Conservation (phyloP, 2,329 filamentous ascomycete genomes). For the Aspergillus proliferans region DNA sequence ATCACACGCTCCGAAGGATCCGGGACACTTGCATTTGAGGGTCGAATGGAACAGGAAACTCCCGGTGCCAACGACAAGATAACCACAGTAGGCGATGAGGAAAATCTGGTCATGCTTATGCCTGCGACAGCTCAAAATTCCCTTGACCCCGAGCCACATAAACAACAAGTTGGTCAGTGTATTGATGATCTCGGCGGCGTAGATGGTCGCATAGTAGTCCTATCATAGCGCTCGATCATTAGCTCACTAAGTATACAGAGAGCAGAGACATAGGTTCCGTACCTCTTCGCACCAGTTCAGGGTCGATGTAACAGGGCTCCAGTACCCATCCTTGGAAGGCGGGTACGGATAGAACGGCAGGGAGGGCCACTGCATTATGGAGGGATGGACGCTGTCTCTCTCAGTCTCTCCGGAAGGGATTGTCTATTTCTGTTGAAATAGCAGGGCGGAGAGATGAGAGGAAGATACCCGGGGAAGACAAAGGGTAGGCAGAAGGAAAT, state of each 20-base stretch:
- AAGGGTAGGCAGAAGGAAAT: background rate
- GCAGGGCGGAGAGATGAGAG: no score
- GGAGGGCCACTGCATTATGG: constrained; percentile 23
- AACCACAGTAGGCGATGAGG: constrained; percentile 58
- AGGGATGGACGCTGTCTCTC: constrained; percentile 7
- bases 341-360: constrained; percentile 38
- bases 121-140: constrained; percentile 64
- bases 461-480: no score
- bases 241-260: background rate
- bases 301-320: constrained; percentile 65
- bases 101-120: constrained; percentile 73
- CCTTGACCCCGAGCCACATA: constrained; percentile 68
- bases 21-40: constrained; percentile 49
- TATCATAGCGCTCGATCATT: constrained; percentile 28
- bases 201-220: constrained; percentile 70
- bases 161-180: constrained; percentile 79
- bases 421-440: constrained; percentile 1
- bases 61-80: constrained; percentile 55
- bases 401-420: background rate
- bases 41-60: constrained; percentile 60
- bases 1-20: background rate
- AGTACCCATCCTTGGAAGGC: constrained; percentile 52
- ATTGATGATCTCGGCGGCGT: constrained; percentile 72
- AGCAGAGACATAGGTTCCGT: constrained; percentile 9
- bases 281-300: constrained; percentile 79